Evolutionary conservation across 148 eudicot species (phyloP).

Genomic region (Vaccinium vitisidaea): DNA sequence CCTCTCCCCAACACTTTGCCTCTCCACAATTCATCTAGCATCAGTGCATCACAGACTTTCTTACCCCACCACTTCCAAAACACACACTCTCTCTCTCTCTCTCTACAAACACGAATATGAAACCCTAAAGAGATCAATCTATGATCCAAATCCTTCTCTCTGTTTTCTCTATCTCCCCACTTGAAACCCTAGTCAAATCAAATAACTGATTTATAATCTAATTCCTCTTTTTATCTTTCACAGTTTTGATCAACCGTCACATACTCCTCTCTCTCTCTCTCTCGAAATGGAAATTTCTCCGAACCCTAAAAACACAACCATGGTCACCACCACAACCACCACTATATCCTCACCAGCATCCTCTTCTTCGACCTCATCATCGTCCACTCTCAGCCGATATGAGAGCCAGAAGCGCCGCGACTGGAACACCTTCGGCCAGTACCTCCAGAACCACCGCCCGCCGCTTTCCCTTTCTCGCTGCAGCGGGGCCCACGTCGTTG

Average conservation of each 20-base stretch:
- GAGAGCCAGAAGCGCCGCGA: slow-evolving; percentile 69
- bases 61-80: not conserved
- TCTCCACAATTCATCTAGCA: not conserved
- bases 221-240: not conserved
- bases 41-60: too few relatives aligned
- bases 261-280: not conserved
- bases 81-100: not conserved
- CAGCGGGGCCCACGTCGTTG: slow-evolving; percentile 69
- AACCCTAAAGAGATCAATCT: slow-evolving; percentile 19
- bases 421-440: slow-evolving; percentile 75
- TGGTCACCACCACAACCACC: not conserved
- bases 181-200: too few relatives aligned
- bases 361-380: slow-evolving; percentile 20
- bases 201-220: not conserved
- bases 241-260: not conserved
- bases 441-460: slow-evolving; percentile 63
- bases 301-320: slow-evolving; percentile 5
- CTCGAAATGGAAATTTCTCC: not conserved
- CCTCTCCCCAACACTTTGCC: not conserved
- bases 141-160: not conserved
- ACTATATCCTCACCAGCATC: slow-evolving; percentile 18
- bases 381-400: slow-evolving; percentile 47
- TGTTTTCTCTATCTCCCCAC: too few relatives aligned
- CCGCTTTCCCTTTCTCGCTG: slow-evolving; percentile 55
- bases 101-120: not conserved